Evolutionary conservation across 257 asterid species (phyloP).

Genomic region (Ballota nigra): DNA sequence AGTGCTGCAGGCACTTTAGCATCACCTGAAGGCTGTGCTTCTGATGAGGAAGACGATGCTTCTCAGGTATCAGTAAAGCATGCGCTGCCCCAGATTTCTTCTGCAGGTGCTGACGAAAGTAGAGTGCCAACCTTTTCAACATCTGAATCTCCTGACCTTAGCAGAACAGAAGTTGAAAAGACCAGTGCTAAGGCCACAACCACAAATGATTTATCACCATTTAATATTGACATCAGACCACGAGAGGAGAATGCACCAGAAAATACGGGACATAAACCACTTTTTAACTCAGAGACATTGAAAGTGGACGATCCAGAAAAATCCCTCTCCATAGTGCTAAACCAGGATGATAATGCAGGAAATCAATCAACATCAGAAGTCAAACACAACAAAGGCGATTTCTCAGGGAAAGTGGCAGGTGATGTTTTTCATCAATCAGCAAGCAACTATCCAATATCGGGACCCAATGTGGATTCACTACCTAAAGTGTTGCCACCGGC

Average conservation of each 20-base stretch:
- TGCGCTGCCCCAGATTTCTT: constrained; percentile 33
- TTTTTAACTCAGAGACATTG: constrained; percentile 25
- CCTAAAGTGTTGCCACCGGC: constrained; percentile 31
- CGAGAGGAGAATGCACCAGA: constrained; percentile 27
- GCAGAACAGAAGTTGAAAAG: constrained; percentile 27
- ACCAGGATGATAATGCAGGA: constrained; percentile 33
- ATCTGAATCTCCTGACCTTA: constrained; percentile 26
- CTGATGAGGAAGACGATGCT: constrained; percentile 48
- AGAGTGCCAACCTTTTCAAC: constrained; percentile 23
- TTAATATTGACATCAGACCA: constrained; percentile 27
- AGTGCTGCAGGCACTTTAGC: constrained; percentile 56
- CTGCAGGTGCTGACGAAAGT: constrained; percentile 28
- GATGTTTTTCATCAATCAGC: constrained; percentile 40
- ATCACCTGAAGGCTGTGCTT: constrained; percentile 38
- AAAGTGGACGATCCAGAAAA: constrained; percentile 37
- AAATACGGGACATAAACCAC: constrained; percentile 33
- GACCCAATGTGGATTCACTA: constrained; percentile 31
- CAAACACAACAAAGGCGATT: constrained; percentile 33
- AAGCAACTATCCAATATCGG: constrained; percentile 30
- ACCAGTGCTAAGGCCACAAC: constrained; percentile 27
- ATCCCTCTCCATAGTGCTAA: constrained; percentile 11
- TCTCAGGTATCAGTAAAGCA: constrained; percentile 29
- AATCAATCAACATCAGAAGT: constrained; percentile 37
- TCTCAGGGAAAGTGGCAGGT: constrained; percentile 32
- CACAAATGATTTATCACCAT: constrained; percentile 26